These are phyloP conservation scores for Lichtheimia corymbifera DNA, from an alignment of 371 early-diverging fungal species.

Conservation along the genomic window DNA sequence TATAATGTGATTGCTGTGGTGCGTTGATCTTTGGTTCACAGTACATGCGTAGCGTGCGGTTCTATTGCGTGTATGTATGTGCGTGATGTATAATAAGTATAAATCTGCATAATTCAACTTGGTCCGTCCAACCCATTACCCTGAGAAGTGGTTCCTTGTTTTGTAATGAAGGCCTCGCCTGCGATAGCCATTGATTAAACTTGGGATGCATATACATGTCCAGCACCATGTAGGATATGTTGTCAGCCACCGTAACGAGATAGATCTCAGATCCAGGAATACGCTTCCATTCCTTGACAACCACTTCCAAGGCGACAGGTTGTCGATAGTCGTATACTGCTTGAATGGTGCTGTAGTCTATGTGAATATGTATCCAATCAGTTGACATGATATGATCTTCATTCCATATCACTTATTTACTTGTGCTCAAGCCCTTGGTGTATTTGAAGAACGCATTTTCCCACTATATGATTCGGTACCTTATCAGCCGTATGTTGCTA, in stretches of 20 bases:
- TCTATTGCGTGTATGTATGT: slow-evolving; percentile 6
- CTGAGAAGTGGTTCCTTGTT: slow-evolving; percentile 11
- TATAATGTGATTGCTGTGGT: slow-evolving; percentile 14
- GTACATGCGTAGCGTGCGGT: slow-evolving; percentile 27
- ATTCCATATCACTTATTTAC: neutral
- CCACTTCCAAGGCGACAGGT: slow-evolving; percentile 14
- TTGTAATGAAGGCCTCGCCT: slow-evolving; percentile 7
- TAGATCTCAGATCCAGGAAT: slow-evolving; percentile 17
- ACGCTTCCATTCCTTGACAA: slow-evolving; percentile 10
- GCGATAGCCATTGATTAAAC: slow-evolving; percentile 16
- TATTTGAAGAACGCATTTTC: slow-evolving; percentile 12
- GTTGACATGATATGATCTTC: neutral
- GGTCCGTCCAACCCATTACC: neutral
- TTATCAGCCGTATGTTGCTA: no score
- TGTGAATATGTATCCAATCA: neutral
- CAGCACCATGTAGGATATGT: slow-evolving; percentile 3
- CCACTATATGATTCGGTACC: slow-evolving; percentile 12
- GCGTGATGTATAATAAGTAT: neutral
- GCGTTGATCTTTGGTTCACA: slow-evolving; percentile 26
- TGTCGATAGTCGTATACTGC: slow-evolving; percentile 13
- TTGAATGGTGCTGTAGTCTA: slow-evolving; percentile 14
- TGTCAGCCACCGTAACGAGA: slow-evolving; percentile 16
- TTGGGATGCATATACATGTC: slow-evolving; percentile 24
- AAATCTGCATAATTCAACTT: neutral
- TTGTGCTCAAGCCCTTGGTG: slow-evolving; percentile 1